Percentiles rank a stretch among this genome's conserved stretches.
Evolutionary conservation across 768 basidiomycete genomes (phyloP).

Genomic region (Suillus clintonianus): DNA sequence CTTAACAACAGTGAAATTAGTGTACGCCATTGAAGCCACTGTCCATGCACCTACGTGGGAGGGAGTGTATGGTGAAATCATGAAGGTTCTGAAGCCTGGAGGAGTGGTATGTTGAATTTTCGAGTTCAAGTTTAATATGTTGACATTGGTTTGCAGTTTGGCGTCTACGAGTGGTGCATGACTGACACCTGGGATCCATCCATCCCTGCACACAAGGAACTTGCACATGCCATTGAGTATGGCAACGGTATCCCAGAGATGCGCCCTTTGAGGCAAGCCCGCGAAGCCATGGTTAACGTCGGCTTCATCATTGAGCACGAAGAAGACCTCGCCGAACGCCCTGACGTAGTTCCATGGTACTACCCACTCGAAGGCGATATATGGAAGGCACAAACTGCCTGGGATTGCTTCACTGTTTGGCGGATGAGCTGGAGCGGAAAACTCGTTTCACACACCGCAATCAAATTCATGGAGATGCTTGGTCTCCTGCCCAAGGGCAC

Average conservation of each 20-base stretch:
- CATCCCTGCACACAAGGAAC: constrained; percentile 82
- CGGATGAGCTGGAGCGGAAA: constrained; percentile 88
- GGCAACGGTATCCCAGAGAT: constrained; percentile 99
- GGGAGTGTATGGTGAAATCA: constrained; percentile 92
- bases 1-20: constrained; percentile 38
- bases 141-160: constrained; percentile 58
- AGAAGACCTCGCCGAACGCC: constrained; percentile 90
- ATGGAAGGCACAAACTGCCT: constrained; percentile 86
- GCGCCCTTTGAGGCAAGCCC: constrained; percentile 72
- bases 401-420: constrained; percentile 90
- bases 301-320: constrained; percentile 89
- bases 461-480: constrained; percentile 76
- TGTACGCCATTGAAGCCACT: constrained; percentile 98
- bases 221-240: constrained; percentile 90
- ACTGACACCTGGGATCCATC: constrained; percentile 91
- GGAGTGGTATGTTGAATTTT: constrained; percentile 68
- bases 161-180: constrained; percentile 99
- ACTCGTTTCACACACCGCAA: constrained; percentile 77
- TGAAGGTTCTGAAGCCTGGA: constrained; percentile 93
- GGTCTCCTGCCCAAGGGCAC: constrained; percentile 92
- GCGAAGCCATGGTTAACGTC: constrained; percentile 76
- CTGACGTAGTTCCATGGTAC: constrained; percentile 85
- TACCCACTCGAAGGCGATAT: constrained; percentile 97
- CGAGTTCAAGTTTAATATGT: neutral
- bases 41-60: constrained; percentile 96